A percentile compares a stretch with the other conserved stretches of the same genome.
Evolutionary conservation across 2,329 filamentous ascomycete genomes (phyloP).

Genomic region (Apiospora marii): DNA sequence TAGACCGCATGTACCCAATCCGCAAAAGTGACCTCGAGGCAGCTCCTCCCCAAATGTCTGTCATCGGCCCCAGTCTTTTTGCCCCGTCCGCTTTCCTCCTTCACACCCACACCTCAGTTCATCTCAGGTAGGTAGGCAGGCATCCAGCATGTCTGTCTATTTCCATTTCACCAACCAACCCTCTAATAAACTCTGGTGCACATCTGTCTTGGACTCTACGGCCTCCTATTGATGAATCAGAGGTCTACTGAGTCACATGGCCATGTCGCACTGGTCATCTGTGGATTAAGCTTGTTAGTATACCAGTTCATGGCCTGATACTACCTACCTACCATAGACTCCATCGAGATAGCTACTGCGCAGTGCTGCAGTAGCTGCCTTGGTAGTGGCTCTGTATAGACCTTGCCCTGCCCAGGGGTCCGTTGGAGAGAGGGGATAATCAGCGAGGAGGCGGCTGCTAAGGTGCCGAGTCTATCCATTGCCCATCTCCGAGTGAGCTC

Average conservation of each 20-base stretch:
- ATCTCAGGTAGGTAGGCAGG: neutral
- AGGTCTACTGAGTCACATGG: slow-evolving; percentile 46
- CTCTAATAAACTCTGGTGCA: neutral
- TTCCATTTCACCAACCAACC: slow-evolving; percentile 18
- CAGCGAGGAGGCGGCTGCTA: slow-evolving; percentile 15
- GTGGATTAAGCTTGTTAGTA: slow-evolving; percentile 13
- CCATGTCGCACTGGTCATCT: slow-evolving; percentile 23
- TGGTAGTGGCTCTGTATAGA: neutral
- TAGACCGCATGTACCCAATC: slow-evolving; percentile 19
- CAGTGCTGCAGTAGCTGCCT: neutral
- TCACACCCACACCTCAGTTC: neutral
- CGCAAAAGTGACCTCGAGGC: neutral
- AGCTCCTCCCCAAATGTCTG: slow-evolving; percentile 14
- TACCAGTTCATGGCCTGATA: slow-evolving; percentile 12
- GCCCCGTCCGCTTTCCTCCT: neutral
- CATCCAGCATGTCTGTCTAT: neutral
- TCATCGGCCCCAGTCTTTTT: neutral
- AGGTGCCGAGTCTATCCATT: slow-evolving; percentile 18
- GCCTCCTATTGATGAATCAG: slow-evolving; percentile 34
- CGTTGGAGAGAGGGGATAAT: slow-evolving; percentile 18
- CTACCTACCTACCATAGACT: slow-evolving; percentile 5
- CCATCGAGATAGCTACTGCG: neutral
- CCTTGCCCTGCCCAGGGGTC: neutral
- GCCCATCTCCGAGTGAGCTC: slow-evolving; percentile 10
- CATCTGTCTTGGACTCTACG: slow-evolving; percentile 18